These are phyloP conservation scores for Pontederia paniculata DNA, from an alignment of 176 grass and related monocot species.

Conservation along the genomic window DNA sequence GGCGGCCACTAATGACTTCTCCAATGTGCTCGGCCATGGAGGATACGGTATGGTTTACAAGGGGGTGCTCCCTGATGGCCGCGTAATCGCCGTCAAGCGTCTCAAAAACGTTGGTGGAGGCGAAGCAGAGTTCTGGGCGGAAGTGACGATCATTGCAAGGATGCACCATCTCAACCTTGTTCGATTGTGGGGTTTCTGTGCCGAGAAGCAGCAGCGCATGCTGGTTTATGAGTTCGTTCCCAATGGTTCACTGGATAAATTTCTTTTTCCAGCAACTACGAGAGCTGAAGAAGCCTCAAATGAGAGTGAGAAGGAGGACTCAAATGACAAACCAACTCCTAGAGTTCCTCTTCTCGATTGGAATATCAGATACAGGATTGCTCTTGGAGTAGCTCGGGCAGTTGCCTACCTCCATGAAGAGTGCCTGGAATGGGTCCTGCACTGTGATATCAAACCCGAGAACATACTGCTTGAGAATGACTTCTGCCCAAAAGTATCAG, in stretches of 20 bases:
- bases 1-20: conserved; percentile 81
- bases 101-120: conserved; percentile 55
- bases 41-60: conserved; percentile 72
- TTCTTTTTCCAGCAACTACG: conserved; percentile 31
- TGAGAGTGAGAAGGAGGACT: not conserved
- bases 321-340: not conserved
- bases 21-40: conserved; percentile 51
- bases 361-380: conserved; percentile 74
- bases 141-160: conserved; percentile 89
- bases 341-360: conserved; percentile 38
- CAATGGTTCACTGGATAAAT: conserved; percentile 90
- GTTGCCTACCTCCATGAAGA: conserved; percentile 93
- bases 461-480: conserved; percentile 63
- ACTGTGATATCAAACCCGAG: conserved; percentile 41
- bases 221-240: conserved; percentile 87
- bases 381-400: conserved; percentile 63
- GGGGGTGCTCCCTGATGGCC: conserved; percentile 66
- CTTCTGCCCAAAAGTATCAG: conserved; percentile 85
- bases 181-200: conserved; percentile 94
- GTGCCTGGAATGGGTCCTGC: conserved; percentile 91
- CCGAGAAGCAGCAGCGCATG: conserved; percentile 82
- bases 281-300: not conserved
- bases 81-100: conserved; percentile 80
- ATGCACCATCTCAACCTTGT: conserved; percentile 99
- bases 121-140: conserved; percentile 91